Base-by-base conservation (phyloP, 306 rosid genomes). In the Biancaea sappan region DNA sequence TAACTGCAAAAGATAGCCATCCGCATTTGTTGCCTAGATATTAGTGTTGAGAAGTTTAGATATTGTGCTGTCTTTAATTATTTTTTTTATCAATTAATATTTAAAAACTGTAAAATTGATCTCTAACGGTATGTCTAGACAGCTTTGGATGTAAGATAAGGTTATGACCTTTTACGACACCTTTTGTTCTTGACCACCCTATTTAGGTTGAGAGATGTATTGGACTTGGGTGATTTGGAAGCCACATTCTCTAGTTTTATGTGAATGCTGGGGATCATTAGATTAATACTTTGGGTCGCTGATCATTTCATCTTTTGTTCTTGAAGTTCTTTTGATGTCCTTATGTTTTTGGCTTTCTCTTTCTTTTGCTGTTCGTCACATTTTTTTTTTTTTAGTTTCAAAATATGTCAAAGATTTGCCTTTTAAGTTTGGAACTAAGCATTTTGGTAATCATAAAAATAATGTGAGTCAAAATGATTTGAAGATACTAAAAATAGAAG, bases 21-120 rank as follows among this genome's bases (percentile, higher is more conserved):
- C 35, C 60, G 32, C 40, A 31, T 50, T 73, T 68, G 18, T 40
- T 73, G 29, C 48, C 46, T 24, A 54, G 62, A 56, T 76, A 51
- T 65, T 31, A 14, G 40, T 52, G 22, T 32, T 26, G 21, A 12
- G 19, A 57, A 56, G 11, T 25, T 54, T 29, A 57, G 28, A 16
- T 40, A 11, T 16, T 28, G 28, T 66, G 15, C 50, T 37, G 13
- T 19, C 47, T 40, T 28, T 11, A 40, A 11, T 1, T 52, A n/a
- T n/a, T n/a, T 34, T 40, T 58, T 41, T 1, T 28, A 5, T 41
- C 56, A 19, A 14, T 76, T 31, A 21, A 46, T 14, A 9, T 22
- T 56, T 28, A 43, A 22, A 54, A 4, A 53, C 21, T 25, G 56
- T 53, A 74, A 19, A 53, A 53, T 40, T 28, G n/a, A n/a, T n/a